Evolutionary conservation across 1,284 basidiomycete genomes (phyloP).

Genomic region (Sporisorium sorghi): DNA sequence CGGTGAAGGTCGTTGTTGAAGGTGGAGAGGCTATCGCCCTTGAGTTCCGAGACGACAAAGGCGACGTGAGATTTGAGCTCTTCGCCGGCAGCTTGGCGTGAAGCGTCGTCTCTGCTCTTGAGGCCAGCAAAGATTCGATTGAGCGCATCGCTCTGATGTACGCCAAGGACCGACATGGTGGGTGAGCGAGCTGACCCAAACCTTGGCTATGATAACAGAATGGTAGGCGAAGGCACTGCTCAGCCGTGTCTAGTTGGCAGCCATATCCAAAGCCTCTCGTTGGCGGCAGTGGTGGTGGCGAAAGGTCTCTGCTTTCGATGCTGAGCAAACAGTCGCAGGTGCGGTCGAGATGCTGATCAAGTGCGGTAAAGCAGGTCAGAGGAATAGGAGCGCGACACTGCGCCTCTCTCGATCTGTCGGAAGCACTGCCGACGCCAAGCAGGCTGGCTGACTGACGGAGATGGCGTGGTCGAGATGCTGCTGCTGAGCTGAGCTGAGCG

Average conservation of each 20-base stretch:
- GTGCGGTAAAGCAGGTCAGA: not conserved
- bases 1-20: conserved; percentile 75
- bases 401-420: conserved; percentile 2
- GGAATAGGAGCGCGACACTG: not conserved
- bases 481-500: too few relatives aligned
- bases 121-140: conserved; percentile 62
- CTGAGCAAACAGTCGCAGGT: not conserved
- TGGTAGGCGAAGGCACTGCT: conserved; percentile 10
- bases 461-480: not conserved
- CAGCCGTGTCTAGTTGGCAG: conserved; percentile 21
- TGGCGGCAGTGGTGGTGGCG: conserved; percentile 6
- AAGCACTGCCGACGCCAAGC: not conserved
- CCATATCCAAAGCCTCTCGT: conserved; percentile 18
- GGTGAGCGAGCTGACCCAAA: not conserved
- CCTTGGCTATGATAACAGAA: not conserved
- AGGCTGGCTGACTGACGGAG: not conserved
- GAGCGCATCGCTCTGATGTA: conserved; percentile 60
- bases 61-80: conserved; percentile 63
- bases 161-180: conserved; percentile 42
- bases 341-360: too few relatives aligned
- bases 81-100: conserved; percentile 56
- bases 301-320: not conserved
- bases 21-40: conserved; percentile 60
- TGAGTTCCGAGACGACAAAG: conserved; percentile 61
- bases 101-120: conserved; percentile 58